phyloP scores from a whole-genome alignment of 257 asterid genomes.

The Thymus quinquecostatus region DNA sequence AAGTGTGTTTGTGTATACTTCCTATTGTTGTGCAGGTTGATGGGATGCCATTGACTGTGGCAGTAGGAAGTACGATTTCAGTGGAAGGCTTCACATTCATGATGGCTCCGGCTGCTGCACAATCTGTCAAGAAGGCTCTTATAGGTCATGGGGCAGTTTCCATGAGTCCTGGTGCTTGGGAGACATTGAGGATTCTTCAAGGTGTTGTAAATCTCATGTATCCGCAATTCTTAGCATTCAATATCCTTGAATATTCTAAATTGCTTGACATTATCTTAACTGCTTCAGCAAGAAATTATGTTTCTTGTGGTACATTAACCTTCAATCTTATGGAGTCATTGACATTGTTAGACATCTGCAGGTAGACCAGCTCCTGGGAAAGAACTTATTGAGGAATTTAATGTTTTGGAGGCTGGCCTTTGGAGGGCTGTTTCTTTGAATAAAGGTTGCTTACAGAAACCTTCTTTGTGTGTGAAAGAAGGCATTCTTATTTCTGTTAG shows the following conservation, averaged over 20 bases:
- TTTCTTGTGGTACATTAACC: constrained; percentile 4
- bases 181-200: constrained; percentile 85
- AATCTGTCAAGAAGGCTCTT: constrained; percentile 72
- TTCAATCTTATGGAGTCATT: constrained; percentile 13
- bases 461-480: not conserved
- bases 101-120: constrained; percentile 73
- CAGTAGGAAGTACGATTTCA: constrained; percentile 80
- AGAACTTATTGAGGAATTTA: constrained; percentile 88
- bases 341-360: constrained; percentile 42
- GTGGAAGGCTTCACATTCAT: constrained; percentile 82
- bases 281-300: constrained; percentile 4
- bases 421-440: constrained; percentile 90
- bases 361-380: constrained; percentile 94
- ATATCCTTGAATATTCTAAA: constrained; percentile 12
- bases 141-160: constrained; percentile 69
- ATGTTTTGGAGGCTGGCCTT: constrained; percentile 92
- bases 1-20: constrained; percentile 1
- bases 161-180: constrained; percentile 83
- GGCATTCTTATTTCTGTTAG: constrained; percentile 1
- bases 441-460: constrained; percentile 55
- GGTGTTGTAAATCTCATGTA: constrained; percentile 45
- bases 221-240: constrained; percentile 17
- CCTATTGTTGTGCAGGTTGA: constrained; percentile 59
- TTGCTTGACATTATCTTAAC: constrained; percentile 21
- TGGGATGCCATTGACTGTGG: constrained; percentile 89